Base-by-base conservation (phyloP, 805 yeast species). In the Grigorovia humatica region DNA sequence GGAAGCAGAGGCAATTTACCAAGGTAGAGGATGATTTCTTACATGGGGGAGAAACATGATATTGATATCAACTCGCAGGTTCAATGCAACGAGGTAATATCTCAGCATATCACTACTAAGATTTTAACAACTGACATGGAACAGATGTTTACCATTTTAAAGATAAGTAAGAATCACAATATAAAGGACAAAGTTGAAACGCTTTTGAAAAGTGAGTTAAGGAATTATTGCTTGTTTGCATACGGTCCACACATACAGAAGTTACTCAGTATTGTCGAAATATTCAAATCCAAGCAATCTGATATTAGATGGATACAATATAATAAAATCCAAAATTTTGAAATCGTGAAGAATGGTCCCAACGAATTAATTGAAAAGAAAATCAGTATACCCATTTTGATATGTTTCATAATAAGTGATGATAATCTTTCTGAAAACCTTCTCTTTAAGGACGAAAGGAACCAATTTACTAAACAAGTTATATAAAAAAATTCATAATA, bases 231-330 rank as follows among this genome's bases (percentile, higher is more conserved):
- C 46, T 17, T 63, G 13, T 62, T 52, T 47, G 55, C 65, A 0
- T 63, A 60, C 48, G 68, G 68, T 8, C 54, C 59, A 23, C 66
- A 64, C 49, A 52, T 64, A 19, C 66, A 62, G 44, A 60, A 61
- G 50, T 50, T 59, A 50, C 52, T 64, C 11, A 59, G 62, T 44
- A 53, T 62, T 13, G 30, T 60, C 6, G 68, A 64, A 50, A 55
- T 64, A 12, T 55, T 50, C 47, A 64, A 63, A 49, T 54, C 50
- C 15, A 50, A 48, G 9, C 30, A 47, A 30, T 19, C 23, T 15
- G 45, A 45, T 18, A 20, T 11, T 8, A 46, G 40, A 8, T 32
- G 48, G 17, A 52, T 44, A 11, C 68, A 64, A 49, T 60, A 57
- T 57, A 64, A 63, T 53, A 59, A 52, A 44, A 51, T 64, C 17